These are phyloP conservation scores for Funneliformis mosseae DNA, from an alignment of 192 early-diverging fungal species.

Conservation along the genomic window DNA sequence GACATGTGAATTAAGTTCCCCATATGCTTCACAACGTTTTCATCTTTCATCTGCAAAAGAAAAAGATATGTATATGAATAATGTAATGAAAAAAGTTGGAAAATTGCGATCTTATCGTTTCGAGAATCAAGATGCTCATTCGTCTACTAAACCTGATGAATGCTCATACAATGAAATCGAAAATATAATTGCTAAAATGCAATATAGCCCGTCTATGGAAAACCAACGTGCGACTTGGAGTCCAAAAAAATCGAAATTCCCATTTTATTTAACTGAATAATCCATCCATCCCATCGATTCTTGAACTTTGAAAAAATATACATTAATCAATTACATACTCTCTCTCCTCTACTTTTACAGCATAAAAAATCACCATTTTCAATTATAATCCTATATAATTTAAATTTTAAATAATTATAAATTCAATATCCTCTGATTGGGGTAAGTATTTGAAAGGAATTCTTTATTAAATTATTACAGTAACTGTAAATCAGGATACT, in stretches of 20 bases:
- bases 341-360: background rate
- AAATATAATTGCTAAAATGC: slow-evolving; percentile 4
- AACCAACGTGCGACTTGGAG: slow-evolving; percentile 24
- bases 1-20: slow-evolving; percentile 46
- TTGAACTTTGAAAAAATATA: no score
- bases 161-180: slow-evolving; percentile 20
- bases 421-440: no score
- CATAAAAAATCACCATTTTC: background rate
- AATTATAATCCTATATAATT: background rate
- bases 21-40: slow-evolving; percentile 48
- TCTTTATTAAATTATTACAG: background rate
- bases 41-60: slow-evolving; percentile 50
- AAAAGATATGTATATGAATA: slow-evolving; percentile 45
- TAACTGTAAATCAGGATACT: no score
- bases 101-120: slow-evolving; percentile 44
- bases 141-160: slow-evolving; percentile 32
- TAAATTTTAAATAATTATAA: background rate
- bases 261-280: background rate
- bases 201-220: slow-evolving; percentile 22
- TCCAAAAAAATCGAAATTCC: slow-evolving; percentile 17
- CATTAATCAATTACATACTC: no score
- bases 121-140: slow-evolving; percentile 51
- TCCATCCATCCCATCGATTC: background rate
- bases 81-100: slow-evolving; percentile 51
- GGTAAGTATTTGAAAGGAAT: no score